Evolutionary conservation across 2,329 filamentous ascomycete genomes (phyloP), one percentile per base, ranked within the genome.

Genomic region (Tothia fuscella): DNA sequence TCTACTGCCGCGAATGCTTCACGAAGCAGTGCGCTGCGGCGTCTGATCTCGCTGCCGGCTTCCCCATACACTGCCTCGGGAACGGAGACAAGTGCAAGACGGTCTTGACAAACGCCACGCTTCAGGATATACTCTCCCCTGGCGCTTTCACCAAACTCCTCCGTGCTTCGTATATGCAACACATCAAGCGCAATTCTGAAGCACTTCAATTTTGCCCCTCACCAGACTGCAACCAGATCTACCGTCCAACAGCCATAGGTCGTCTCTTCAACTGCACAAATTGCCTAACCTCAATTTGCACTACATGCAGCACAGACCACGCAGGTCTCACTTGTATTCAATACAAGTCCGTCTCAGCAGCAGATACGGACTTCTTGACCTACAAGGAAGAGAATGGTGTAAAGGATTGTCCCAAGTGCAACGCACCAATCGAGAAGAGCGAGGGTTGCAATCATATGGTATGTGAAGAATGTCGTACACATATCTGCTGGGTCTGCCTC

Each of bases 401-500:
- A 31, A 52, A 53, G 34, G 50, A 51, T 25, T 55, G 53, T 35
- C 51, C 53, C 1, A 49, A 49, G 13, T 60, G 68, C 46, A 51
- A 49, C 13, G 60, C 57, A 2, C 40, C 56, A 2, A 60, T 70
- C 2, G 58, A 68, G 46, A 70, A 70, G 54, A 50, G 42, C 0
- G 52, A 53, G 0, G 68, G 68, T 0, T 72, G 69, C 46, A 61
- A 70, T 46, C 66, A 71, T 47, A 65, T 72, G 45, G 49, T 45
- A 0, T 72, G 70, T 44, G 30, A 21, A 1, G 30, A 21, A 1
- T 72, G 68, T 43, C 46, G 51, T 2, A 48, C 56, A 1, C 63
- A 70, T 43, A 66, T 71, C 22, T 72, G 68, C 45, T 72, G 67
- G 66, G 53, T 61, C 3, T 72, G 69, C 44, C 46, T 68, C 51